A percentile compares a stretch with the other conserved stretches of the same genome.
phyloP scores from a whole-genome alignment of 164 flowering plant species.

The Buxus sempervirens region DNA sequence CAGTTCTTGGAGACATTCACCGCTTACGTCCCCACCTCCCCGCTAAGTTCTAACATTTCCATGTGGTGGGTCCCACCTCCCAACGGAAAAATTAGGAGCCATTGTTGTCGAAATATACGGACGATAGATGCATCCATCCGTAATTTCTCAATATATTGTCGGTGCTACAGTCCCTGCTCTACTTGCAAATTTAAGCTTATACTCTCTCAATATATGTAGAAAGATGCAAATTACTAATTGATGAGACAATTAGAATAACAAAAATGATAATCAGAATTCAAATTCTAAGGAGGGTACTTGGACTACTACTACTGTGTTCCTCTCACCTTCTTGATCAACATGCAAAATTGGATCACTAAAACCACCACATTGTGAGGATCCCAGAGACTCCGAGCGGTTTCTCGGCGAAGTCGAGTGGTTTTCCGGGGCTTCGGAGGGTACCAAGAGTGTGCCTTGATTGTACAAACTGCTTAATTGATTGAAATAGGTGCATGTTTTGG shows the following conservation, averaged over 20 bases:
- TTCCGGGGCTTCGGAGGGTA: slow-evolving; percentile 20
- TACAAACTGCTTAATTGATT: slow-evolving; percentile 62
- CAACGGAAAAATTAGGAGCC: not conserved
- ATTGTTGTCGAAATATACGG: not conserved
- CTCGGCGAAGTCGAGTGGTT: slow-evolving; percentile 17
- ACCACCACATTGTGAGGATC: slow-evolving; percentile 1
- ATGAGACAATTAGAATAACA: not conserved
- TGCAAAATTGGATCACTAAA: slow-evolving; percentile 14
- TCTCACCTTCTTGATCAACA: slow-evolving; percentile 29
- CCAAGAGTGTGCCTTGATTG: slow-evolving; percentile 43
- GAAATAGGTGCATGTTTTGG: slow-evolving; percentile 83
- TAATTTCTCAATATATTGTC: slow-evolving; percentile 12
- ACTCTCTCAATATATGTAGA: not conserved
- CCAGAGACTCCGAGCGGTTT: slow-evolving; percentile 4
- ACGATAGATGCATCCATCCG: not conserved
- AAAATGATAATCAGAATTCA: slow-evolving; percentile 24
- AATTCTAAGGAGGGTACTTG: slow-evolving; percentile 30
- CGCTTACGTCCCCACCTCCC: slow-evolving; percentile 5
- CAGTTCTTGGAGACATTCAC: slow-evolving; percentile 14
- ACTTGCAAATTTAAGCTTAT: not conserved
- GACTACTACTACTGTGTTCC: slow-evolving; percentile 14
- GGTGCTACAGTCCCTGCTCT: slow-evolving; percentile 9
- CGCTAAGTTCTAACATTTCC: not conserved
- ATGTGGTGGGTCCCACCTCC: slow-evolving; percentile 11
- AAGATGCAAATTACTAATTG: not conserved